Percentiles rank a stretch among this genome's conserved stretches.
phyloP scores from a whole-genome alignment of 164 flowering plant species.

The Vitis amurensis region DNA sequence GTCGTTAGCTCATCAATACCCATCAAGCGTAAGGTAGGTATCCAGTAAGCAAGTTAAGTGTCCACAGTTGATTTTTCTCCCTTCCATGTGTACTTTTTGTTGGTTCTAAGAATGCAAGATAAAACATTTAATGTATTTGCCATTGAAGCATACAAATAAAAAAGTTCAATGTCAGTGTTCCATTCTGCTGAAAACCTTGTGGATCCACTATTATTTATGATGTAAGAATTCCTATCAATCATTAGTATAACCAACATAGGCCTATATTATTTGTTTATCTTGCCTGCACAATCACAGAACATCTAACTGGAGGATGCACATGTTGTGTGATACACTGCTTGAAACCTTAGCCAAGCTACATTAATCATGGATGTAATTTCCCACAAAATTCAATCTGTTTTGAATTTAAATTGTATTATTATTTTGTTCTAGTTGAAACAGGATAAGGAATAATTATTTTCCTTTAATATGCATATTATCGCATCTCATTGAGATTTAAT shows the following conservation, averaged over 20 bases:
- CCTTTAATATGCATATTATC: background rate
- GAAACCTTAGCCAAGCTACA: background rate
- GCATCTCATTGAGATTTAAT: background rate
- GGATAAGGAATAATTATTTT: background rate
- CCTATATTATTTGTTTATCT: too few relatives aligned
- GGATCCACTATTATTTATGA: too few relatives aligned
- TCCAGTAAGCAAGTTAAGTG: background rate
- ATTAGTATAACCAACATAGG: too few relatives aligned
- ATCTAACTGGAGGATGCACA: too few relatives aligned
- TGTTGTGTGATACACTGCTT: background rate
- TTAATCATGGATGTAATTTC: background rate
- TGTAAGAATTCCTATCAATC: too few relatives aligned
- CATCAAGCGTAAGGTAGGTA: slow-evolving; percentile 74
- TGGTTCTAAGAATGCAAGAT: background rate
- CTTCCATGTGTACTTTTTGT: background rate
- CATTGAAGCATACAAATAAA: background rate
- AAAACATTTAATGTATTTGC: background rate
- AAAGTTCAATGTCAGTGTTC: too few relatives aligned
- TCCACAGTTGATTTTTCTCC: background rate
- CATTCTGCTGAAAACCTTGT: too few relatives aligned
- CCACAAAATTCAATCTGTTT: background rate
- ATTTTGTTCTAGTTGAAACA: background rate
- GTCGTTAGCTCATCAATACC: slow-evolving; percentile 52
- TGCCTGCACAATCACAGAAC: too few relatives aligned
- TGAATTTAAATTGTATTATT: background rate